phyloP scores from a whole-genome alignment of 2,329 filamentous ascomycete genomes.

The Pestalotiopsis fici region DNA sequence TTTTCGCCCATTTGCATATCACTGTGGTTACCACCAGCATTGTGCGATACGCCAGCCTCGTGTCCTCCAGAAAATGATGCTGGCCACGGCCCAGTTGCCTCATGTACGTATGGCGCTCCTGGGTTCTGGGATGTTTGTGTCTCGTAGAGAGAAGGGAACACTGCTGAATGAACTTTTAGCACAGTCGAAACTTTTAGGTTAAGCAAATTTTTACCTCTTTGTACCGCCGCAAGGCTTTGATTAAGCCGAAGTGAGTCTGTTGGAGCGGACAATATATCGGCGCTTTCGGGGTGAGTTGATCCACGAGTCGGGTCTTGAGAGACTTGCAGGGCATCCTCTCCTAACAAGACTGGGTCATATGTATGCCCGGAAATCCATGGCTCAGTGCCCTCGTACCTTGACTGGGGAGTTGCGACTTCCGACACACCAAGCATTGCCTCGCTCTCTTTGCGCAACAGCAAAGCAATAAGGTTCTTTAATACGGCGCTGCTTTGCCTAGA shows the following conservation, averaged over 20 bases:
- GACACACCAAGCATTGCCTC: not conserved
- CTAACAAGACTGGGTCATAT: not conserved
- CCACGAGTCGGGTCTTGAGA: not conserved
- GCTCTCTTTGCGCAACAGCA: not conserved
- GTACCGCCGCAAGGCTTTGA: not conserved
- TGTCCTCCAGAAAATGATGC: too few relatives aligned
- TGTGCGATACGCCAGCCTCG: too few relatives aligned
- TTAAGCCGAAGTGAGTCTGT: not conserved
- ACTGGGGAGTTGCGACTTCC: not conserved
- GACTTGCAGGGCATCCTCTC: not conserved
- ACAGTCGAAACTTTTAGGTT: too few relatives aligned
- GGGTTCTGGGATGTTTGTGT: too few relatives aligned
- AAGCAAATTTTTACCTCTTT: not conserved
- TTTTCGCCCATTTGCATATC: too few relatives aligned
- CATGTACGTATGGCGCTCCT: too few relatives aligned
- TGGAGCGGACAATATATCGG: not conserved
- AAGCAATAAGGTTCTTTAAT: not conserved
- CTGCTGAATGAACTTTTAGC: too few relatives aligned
- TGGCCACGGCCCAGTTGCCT: too few relatives aligned
- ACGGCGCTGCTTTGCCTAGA: not conserved
- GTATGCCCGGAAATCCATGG: not conserved
- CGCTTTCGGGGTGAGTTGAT: too few relatives aligned
- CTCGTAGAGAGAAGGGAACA: too few relatives aligned
- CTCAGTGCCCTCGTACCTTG: not conserved
- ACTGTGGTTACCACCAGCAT: too few relatives aligned